Evolutionary conservation across 2,329 filamentous ascomycete species (phyloP).

Genomic region (Sporothrix euskadiensis): DNA sequence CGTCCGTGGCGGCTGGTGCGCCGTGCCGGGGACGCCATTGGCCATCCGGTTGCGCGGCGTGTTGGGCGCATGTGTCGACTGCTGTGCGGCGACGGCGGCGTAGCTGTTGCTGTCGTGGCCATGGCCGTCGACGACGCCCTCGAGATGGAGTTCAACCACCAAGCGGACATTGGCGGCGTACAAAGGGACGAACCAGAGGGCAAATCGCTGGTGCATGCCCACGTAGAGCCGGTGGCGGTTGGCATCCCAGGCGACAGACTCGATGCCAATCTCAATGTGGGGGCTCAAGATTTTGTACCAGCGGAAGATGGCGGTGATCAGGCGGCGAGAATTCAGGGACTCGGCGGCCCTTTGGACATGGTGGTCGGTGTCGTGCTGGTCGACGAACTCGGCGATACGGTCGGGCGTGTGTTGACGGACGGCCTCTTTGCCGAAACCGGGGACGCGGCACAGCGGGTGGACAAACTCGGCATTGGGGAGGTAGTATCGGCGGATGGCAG

Average conservation of each 20-base stretch:
- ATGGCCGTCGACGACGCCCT: conserved; percentile 31
- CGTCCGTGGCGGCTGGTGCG: conserved; percentile 29
- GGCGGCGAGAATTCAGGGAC: conserved; percentile 60
- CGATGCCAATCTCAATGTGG: conserved; percentile 65
- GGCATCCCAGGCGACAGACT: conserved; percentile 69
- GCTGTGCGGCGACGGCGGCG: conserved; percentile 16
- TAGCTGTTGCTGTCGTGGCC: conserved; percentile 27
- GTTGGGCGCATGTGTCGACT: background rate
- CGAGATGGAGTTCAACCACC: conserved; percentile 66
- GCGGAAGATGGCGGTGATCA: conserved; percentile 70
- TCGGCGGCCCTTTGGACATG: background rate
- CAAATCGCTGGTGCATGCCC: conserved; percentile 71
- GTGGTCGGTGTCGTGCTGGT: background rate
- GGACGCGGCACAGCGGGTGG: conserved; percentile 47
- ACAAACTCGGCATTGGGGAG: conserved; percentile 30
- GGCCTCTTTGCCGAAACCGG: conserved; percentile 44
- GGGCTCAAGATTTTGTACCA: conserved; percentile 87
- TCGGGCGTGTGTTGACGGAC: background rate
- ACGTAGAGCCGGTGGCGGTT: conserved; percentile 69
- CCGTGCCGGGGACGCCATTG: conserved; percentile 19
- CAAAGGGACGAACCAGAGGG: conserved; percentile 75
- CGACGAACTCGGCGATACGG: background rate
- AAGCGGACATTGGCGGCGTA: conserved; percentile 68
- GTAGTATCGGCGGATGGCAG: conserved; percentile 28
- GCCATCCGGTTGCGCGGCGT: background rate